Evolutionary conservation across 768 basidiomycete species (phyloP), one percentile per base, ranked within the genome.

Genomic region (Ramaria sp.): DNA sequence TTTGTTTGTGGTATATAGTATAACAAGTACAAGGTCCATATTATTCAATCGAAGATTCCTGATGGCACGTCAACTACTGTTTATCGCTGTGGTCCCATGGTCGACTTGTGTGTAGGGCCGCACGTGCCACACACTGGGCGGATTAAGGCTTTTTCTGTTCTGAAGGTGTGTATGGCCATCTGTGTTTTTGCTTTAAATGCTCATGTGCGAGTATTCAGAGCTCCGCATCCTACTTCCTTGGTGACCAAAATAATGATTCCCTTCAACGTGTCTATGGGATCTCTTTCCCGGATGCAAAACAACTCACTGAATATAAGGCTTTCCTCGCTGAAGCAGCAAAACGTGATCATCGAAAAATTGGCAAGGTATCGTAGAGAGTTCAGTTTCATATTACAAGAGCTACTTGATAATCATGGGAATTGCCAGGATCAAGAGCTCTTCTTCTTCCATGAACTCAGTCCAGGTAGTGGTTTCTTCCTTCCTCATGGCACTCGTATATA

Each of bases 271-370:
- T 99, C 60, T 99, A 98, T 67, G 96, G 96, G 56, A 91, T 99
- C 67, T 96, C 94, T 0, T 99, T 98, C 81, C 96, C 96, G 0
- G 96, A 98, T 71, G 88, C 88, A 71, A 95, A 96, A 67, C 90
- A 95, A 66, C 71, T 98, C 60, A 72, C 82, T 13, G 96, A 97
- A 57, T 92, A 98, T 78, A 97, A 98, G 73, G 79, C 76, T 44
- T 96, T 96, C 77, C 78, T 98, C 55, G 94, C 81, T 28, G 95
- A 99, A 68, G 96, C 96, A 50, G 94, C 95, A n/a, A 96, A 88
- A 68, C 85, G 95, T 4, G 95, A 99, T 67, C 96, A 98, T 65
- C 74, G 96, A 43, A 91, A 89, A 73, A 98, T 99, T 56, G 96
- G 90, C 53, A 92, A 85, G 73, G 80, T 82, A 54, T 52, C 67